A percentile compares a stretch with the other conserved stretches of the same genome.
phyloP scores from a whole-genome alignment of 306 rosid species.

The Medicago ruthenica region DNA sequence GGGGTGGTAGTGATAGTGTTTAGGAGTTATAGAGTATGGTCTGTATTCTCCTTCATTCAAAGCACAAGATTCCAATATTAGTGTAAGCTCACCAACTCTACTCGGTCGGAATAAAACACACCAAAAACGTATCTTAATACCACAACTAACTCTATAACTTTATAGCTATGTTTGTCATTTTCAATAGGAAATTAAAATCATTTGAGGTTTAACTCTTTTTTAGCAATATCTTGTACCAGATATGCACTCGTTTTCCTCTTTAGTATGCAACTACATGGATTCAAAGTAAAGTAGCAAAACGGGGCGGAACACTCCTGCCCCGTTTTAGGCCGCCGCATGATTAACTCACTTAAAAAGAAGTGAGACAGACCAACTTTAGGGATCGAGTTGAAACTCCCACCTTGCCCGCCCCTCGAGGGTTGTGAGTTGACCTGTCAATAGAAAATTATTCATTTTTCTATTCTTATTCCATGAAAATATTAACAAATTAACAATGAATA shows the following conservation, averaged over 20 bases:
- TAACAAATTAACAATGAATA: too few species aligned
- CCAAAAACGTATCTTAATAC: slow-evolving; percentile 49
- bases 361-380: too few species aligned
- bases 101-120: slow-evolving; percentile 80
- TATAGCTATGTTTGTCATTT: slow-evolving; percentile 39
- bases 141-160: slow-evolving; percentile 34
- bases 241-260: background rate
- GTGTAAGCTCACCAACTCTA: slow-evolving; percentile 53
- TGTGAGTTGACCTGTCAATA: too few species aligned
- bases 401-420: too few species aligned
- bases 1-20: background rate
- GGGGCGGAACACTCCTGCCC: too few species aligned
- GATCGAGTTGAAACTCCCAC: too few species aligned
- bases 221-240: slow-evolving; percentile 8
- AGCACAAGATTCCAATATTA: slow-evolving; percentile 47
- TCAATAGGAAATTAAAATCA: slow-evolving; percentile 37
- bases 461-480: too few species aligned
- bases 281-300: too few species aligned
- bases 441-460: too few species aligned
- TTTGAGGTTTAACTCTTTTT: slow-evolving; percentile 43
- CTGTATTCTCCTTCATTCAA: slow-evolving; percentile 34
- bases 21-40: slow-evolving; percentile 4
- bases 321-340: too few species aligned
- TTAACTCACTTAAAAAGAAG: too few species aligned
- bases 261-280: background rate